These are phyloP conservation scores for Ambrosia trifida DNA, from an alignment of 129 eudicot genomes.

Conservation along the genomic window DNA sequence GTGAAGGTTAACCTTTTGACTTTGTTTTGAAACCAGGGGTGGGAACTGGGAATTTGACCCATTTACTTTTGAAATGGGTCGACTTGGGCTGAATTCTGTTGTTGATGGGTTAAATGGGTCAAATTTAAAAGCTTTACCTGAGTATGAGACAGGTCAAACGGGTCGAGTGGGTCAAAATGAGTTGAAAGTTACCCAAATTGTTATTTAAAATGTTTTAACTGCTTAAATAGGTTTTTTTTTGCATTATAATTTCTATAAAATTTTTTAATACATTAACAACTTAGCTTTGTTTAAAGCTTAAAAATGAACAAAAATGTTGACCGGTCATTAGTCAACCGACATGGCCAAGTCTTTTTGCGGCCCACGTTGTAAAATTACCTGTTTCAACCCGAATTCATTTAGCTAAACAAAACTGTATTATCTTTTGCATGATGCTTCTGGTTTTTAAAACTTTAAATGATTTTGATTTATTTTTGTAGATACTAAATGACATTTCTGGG, in stretches of 20 bases:
- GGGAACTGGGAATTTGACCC: background rate
- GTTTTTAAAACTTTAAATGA: background rate
- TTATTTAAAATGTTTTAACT: slow-evolving; percentile 1
- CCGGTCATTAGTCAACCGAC: background rate
- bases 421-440: background rate
- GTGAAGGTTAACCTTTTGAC: slow-evolving; percentile 67
- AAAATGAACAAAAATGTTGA: background rate
- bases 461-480: slow-evolving; percentile 44
- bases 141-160: background rate
- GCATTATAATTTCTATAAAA: background rate
- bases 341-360: background rate
- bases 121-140: background rate
- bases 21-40: background rate
- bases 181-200: background rate
- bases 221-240: background rate
- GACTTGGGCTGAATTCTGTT: background rate
- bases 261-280: background rate
- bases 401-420: background rate
- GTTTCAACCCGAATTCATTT: background rate
- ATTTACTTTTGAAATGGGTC: background rate
- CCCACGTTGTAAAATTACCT: background rate
- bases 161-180: slow-evolving; percentile 1
- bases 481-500: slow-evolving; percentile 83
- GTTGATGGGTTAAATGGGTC: background rate
- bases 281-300: background rate